Evolutionary conservation across 768 basidiomycete species (phyloP), one percentile per base, ranked within the genome.

Genomic region (Rhizopogon vesiculosus): DNA sequence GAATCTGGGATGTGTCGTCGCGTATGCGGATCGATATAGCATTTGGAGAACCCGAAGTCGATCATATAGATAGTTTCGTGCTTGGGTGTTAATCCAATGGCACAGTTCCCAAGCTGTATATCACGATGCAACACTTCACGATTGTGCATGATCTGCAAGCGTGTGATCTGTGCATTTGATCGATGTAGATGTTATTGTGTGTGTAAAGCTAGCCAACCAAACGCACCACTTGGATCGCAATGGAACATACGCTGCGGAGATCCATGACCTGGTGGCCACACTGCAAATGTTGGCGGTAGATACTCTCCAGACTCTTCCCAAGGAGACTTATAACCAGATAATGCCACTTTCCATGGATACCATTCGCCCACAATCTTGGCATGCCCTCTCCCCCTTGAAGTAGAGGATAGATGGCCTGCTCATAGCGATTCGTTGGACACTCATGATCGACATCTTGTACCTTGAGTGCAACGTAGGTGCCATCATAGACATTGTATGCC

Each of bases 31-130:
- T 91, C 86, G 59, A 90, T 82, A 59, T 87, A 91, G 33, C 78
- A 78, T 63, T 90, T 91, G 16, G 88, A 88, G 67, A 91, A 91
- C 13, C 89, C 89, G 65, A 91, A 91, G 67, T 91, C 89, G 61
- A 91, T 91, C 87, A 91, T 86, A 63, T 89, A 91, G 58, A 91
- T 75, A 39, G 71, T 76, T 51, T 76, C 76, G 13, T 86, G 75
- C 58, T 87, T 72, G 1, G 85, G 82, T 3, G 76, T 69, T 48
- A 78, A 72, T 13, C 89, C 89, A 51, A 90, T 66, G 3, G 81
- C 83, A 60, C 84, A 86, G 65, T 91, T 91, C 1, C 89, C 89
- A 7, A 90, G 78, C 58, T 91, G 89, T 49, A 91, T 85, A 59
- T 91, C 89, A 7, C 89, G 81, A 63, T 91, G 89, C 31, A 91